Conservation (phyloP, 2,329 filamentous ascomycete species). For the Paecilomyces formosus region DNA sequence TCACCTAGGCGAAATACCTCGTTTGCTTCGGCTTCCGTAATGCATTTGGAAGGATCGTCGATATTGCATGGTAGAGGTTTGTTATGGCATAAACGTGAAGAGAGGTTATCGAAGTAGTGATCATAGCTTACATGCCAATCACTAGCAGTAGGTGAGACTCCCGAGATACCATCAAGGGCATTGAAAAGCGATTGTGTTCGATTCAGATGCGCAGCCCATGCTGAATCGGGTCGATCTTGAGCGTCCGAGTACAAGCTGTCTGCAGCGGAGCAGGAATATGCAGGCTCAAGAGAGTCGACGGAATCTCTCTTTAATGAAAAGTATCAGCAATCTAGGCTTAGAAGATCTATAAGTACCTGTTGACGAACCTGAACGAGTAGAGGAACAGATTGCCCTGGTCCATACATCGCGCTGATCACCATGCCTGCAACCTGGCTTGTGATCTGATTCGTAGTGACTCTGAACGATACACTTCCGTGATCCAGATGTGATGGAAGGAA, state of each 20-base stretch:
- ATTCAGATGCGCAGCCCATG: constrained; percentile 60
- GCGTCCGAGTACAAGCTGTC: constrained; percentile 38
- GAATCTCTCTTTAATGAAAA: constrained; percentile 32
- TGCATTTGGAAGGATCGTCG: constrained; percentile 44
- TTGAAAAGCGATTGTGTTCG: constrained; percentile 49
- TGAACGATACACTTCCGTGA: constrained; percentile 49
- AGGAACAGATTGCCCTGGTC: constrained; percentile 31
- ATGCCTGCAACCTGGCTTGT: constrained; percentile 74
- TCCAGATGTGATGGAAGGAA: constrained; percentile 54
- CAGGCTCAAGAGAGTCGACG: constrained; percentile 67
- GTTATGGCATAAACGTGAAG: constrained; percentile 66
- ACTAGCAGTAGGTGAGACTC: constrained; percentile 47
- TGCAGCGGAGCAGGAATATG: constrained; percentile 58
- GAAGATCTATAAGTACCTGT: not conserved
- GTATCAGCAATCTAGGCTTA: not conserved
- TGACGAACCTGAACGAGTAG: constrained; percentile 41
- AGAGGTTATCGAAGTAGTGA: constrained; percentile 81
- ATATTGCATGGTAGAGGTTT: constrained; percentile 65
- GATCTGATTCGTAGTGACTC: constrained; percentile 76
- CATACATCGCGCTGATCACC: constrained; percentile 64
- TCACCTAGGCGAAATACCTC: constrained; percentile 68
- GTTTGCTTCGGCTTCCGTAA: constrained; percentile 57
- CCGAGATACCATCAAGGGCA: constrained; percentile 60
- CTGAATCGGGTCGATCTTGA: constrained; percentile 36
- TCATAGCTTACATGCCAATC: constrained; percentile 64